Conservation (phyloP, 2,329 filamentous ascomycete species). For the Arthrobotrys megalospora region DNA sequence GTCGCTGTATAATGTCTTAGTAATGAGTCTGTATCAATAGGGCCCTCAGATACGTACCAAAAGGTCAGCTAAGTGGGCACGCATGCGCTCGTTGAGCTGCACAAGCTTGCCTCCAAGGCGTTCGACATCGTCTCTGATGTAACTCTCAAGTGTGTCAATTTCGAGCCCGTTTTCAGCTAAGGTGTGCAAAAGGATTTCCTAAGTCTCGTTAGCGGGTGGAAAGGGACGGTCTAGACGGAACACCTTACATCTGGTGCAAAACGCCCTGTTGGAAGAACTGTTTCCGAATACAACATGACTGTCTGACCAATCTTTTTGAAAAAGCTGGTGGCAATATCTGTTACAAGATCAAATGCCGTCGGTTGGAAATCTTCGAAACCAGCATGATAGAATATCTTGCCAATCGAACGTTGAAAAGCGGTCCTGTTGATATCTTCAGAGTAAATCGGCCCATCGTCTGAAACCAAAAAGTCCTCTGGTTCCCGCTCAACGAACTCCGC, state of each 20-base stretch:
- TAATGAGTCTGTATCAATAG: background rate
- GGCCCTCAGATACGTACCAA: constrained; percentile 69
- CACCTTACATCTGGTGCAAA: constrained; percentile 63
- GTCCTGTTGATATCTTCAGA: constrained; percentile 84
- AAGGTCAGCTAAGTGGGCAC: constrained; percentile 90
- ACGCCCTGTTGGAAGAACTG: constrained; percentile 71
- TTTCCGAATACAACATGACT: constrained; percentile 85
- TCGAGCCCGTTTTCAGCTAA: constrained; percentile 87
- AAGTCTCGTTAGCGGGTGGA: constrained; percentile 34
- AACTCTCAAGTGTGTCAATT: constrained; percentile 83
- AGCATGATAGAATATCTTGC: constrained; percentile 94
- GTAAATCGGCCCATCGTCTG: constrained; percentile 90
- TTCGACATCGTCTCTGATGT: constrained; percentile 95
- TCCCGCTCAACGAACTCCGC: constrained; percentile 90
- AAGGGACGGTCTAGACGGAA: background rate
- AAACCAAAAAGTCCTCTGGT: constrained; percentile 88
- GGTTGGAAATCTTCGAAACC: constrained; percentile 98
- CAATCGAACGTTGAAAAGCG: constrained; percentile 89
- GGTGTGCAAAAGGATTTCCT: constrained; percentile 89
- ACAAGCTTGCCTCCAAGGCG: constrained; percentile 83
- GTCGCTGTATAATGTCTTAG: constrained; percentile 72
- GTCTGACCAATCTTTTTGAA: constrained; percentile 86
- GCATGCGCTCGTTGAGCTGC: constrained; percentile 94
- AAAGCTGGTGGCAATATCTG: constrained; percentile 89
- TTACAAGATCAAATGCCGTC: constrained; percentile 89